Conservation (phyloP, 352 stramenopile species). For the Globisporangium irregulare region DNA sequence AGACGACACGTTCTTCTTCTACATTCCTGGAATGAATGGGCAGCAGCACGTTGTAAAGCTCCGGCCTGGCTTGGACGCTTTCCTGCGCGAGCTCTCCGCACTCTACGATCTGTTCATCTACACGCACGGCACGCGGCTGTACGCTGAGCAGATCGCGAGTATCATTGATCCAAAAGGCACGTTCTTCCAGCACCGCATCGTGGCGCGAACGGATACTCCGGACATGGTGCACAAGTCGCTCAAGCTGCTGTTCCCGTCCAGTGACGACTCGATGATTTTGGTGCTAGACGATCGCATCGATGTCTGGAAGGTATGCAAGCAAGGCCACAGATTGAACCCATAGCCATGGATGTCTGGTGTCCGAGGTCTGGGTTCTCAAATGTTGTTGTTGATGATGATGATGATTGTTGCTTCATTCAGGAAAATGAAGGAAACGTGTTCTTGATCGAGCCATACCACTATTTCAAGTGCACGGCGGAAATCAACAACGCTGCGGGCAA, state of each 20-base stretch:
- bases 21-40: conserved; percentile 55
- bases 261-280: conserved; percentile 87
- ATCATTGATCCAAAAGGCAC: conserved; percentile 86
- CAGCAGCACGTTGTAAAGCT: conserved; percentile 93
- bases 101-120: conserved; percentile 95
- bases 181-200: conserved; percentile 86
- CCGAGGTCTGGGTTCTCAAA: not conserved
- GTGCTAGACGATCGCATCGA: conserved; percentile 84
- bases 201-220: conserved; percentile 82
- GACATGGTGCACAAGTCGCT: conserved; percentile 87
- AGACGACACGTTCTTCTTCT: conserved; percentile 83
- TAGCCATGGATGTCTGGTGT: not conserved
- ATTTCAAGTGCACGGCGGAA: conserved; percentile 77
- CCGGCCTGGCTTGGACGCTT: conserved; percentile 86
- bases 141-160: conserved; percentile 92
- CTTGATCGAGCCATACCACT: conserved; percentile 83
- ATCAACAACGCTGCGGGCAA: conserved; percentile 82
- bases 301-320: conserved; percentile 62
- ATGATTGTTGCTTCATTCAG: conserved; percentile 13
- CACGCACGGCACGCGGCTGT: conserved; percentile 92
- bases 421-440: conserved; percentile 87
- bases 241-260: conserved; percentile 84
- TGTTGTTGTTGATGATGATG: not conserved
- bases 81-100: conserved; percentile 78
- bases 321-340: not conserved